phyloP scores from a whole-genome alignment of 2,329 filamentous ascomycete genomes.

The Stylonectria norvegica region DNA sequence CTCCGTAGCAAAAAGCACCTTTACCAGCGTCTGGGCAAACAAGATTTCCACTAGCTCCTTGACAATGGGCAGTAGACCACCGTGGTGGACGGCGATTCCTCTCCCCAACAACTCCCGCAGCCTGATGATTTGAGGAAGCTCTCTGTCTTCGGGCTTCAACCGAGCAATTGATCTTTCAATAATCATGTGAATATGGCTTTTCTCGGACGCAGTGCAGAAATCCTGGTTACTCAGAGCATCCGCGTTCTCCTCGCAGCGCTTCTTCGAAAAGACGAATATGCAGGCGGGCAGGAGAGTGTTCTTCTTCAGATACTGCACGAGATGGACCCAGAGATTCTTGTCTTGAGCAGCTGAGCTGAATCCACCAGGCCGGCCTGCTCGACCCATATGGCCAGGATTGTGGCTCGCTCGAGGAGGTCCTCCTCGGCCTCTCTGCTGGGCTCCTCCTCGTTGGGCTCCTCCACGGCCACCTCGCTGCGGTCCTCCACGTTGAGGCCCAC shows the following conservation, averaged over 20 bases:
- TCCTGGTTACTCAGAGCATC: conserved; percentile 93
- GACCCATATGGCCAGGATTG: conserved; percentile 79
- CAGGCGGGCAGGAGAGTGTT: conserved; percentile 84
- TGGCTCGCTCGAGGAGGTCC: conserved; percentile 57
- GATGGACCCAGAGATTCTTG: conserved; percentile 92
- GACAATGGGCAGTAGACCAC: conserved; percentile 89
- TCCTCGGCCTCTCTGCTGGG: conserved; percentile 51
- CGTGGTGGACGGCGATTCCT: conserved; percentile 94
- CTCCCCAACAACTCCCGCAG: conserved; percentile 80
- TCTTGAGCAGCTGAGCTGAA: conserved; percentile 90
- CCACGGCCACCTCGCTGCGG: conserved; percentile 45
- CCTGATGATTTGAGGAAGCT: conserved; percentile 87
- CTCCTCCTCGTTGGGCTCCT: conserved; percentile 44
- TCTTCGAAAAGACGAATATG: conserved; percentile 99
- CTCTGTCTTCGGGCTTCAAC: conserved; percentile 83
- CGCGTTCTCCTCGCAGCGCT: conserved; percentile 94
- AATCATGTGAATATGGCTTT: conserved; percentile 96
- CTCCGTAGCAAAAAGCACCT: conserved; percentile 95
- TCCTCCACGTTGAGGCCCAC: conserved; percentile 38
- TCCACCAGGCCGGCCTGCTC: conserved; percentile 79
- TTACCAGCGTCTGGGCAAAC: conserved; percentile 91
- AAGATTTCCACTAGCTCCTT: conserved; percentile 97
- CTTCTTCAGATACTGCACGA: conserved; percentile 88
- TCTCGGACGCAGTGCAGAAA: conserved; percentile 88
- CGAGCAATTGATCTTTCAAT: conserved; percentile 92